These are phyloP conservation scores for Sclerotinia subarctica DNA, from an alignment of 2,329 filamentous ascomycete species.

Conservation along the genomic window DNA sequence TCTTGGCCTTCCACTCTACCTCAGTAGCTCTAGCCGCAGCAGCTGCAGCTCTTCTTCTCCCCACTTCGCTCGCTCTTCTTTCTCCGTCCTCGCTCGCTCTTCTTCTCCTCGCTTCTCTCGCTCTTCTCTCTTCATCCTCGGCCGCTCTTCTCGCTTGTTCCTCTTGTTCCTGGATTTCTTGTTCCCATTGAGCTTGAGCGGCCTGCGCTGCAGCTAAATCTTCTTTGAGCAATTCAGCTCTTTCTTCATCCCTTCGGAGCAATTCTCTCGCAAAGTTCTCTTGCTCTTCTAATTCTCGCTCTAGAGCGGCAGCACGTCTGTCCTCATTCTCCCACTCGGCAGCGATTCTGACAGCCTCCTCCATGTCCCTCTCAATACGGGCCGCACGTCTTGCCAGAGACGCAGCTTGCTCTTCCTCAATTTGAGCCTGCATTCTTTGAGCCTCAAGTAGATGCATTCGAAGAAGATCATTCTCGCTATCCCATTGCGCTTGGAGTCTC, in stretches of 20 bases:
- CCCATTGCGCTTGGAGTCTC: conserved; percentile 19
- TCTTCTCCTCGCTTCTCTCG: neutral
- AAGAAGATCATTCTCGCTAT: conserved; percentile 16
- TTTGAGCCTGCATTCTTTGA: conserved; percentile 18
- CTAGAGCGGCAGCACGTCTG: neutral
- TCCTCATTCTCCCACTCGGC: conserved; percentile 19
- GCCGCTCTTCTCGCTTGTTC: neutral
- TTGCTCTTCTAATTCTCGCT: conserved; percentile 15
- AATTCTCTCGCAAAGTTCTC: conserved; percentile 10
- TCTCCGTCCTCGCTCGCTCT: neutral
- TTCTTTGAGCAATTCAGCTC: neutral
- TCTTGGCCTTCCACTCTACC: neutral
- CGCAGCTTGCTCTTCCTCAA: conserved; percentile 14
- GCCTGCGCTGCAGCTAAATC: conserved; percentile 18
- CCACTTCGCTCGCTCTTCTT: neutral
- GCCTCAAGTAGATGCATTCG: conserved; percentile 16
- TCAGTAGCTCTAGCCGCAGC: neutral
- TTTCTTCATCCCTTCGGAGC: conserved; percentile 6
- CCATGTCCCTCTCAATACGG: conserved; percentile 10
- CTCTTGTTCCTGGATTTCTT: conserved; percentile 3
- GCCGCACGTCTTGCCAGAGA: neutral
- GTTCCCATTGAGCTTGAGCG: conserved; percentile 19
- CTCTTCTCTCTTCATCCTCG: neutral
- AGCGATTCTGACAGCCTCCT: conserved; percentile 18
- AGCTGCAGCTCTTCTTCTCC: neutral